A percentile compares a stretch with the other conserved stretches of the same genome.
Conservation (phyloP, 106 monocot species). For the Dactylorhiza incarnata region DNA sequence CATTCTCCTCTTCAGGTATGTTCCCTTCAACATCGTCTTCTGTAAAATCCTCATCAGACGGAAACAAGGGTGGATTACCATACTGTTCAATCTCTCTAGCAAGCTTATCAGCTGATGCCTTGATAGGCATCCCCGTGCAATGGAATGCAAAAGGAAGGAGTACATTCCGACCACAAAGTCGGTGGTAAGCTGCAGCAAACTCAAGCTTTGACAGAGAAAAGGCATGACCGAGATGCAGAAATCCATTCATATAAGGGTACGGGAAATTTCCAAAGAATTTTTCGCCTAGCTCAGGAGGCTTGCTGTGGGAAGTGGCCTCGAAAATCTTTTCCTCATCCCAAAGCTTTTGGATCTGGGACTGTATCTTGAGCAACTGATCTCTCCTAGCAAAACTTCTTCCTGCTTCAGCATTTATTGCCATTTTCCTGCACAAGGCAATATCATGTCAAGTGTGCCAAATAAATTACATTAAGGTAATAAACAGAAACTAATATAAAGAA, state of each 20-base stretch:
- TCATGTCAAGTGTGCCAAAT: not conserved
- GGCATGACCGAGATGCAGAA: slow-evolving; percentile 78
- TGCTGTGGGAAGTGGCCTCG: slow-evolving; percentile 31
- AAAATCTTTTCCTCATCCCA: slow-evolving; percentile 76
- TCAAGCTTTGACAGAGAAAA: slow-evolving; percentile 78
- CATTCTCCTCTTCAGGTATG: slow-evolving; percentile 25
- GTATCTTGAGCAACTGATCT: slow-evolving; percentile 62
- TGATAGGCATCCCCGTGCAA: slow-evolving; percentile 97
- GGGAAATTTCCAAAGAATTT: slow-evolving; percentile 97
- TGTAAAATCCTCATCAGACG: slow-evolving; percentile 39
- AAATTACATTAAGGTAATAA: not conserved
- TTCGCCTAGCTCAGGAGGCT: slow-evolving; percentile 39
- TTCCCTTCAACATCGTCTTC: slow-evolving; percentile 11
- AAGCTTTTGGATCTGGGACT: slow-evolving; percentile 41
- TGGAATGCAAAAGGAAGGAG: slow-evolving; percentile 91
- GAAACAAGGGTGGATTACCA: slow-evolving; percentile 73
- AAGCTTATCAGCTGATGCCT: slow-evolving; percentile 90
- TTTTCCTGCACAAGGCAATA: slow-evolving; percentile 8
- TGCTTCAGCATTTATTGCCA: slow-evolving; percentile 30
- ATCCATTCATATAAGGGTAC: slow-evolving; percentile 93
- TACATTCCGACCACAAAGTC: slow-evolving; percentile 68
- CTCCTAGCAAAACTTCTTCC: slow-evolving; percentile 70
- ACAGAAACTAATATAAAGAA: not conserved
- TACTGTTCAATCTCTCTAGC: slow-evolving; percentile 48
- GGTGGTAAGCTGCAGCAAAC: slow-evolving; percentile 68